A percentile compares a stretch with the other conserved stretches of the same genome.
phyloP scores from a whole-genome alignment of 768 basidiomycete species.

The Mycena vitilis region DNA sequence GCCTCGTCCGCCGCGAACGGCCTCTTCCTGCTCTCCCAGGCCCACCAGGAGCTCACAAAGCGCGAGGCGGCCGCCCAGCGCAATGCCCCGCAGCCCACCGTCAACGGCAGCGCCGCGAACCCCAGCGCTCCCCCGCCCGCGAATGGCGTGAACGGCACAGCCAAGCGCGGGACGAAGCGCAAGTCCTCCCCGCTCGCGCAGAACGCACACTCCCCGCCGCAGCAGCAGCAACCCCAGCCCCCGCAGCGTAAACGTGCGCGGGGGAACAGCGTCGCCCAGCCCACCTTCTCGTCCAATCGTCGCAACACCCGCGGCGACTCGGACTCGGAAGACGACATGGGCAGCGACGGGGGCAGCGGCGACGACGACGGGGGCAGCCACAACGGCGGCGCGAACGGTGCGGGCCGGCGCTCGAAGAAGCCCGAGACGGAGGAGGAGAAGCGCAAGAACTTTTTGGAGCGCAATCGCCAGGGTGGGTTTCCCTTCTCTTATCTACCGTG shows the following conservation, averaged over 20 bases:
- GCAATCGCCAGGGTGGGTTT: slow-evolving; percentile 92
- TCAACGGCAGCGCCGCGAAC: slow-evolving; percentile 11
- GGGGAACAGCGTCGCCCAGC: slow-evolving; percentile 38
- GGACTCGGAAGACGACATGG: slow-evolving; percentile 54
- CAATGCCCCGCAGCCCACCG: slow-evolving; percentile 34
- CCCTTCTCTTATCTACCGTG: slow-evolving; percentile 9
- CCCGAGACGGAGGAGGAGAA: slow-evolving; percentile 99
- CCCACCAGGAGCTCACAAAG: slow-evolving; percentile 96
- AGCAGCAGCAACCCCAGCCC: slow-evolving; percentile 41
- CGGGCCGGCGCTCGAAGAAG: slow-evolving; percentile 64
- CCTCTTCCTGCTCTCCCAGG: slow-evolving; percentile 92
- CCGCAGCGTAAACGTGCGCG: slow-evolving; percentile 55
- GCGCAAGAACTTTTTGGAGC: slow-evolving; percentile 93
- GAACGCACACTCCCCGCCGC: slow-evolving; percentile 44
- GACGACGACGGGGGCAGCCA: slow-evolving; percentile 41
- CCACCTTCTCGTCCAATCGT: slow-evolving; percentile 47
- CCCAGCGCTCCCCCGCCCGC: too few species aligned
- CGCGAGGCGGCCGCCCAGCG: slow-evolving; percentile 78
- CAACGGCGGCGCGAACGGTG: slow-evolving; percentile 36
- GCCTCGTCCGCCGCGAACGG: slow-evolving; percentile 83
- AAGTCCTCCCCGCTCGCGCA: slow-evolving; percentile 68
- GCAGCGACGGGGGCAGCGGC: slow-evolving; percentile 54
- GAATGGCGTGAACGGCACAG: slow-evolving; percentile 11
- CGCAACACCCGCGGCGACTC: slow-evolving; percentile 44
- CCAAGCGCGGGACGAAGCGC: slow-evolving; percentile 76